phyloP scores from a whole-genome alignment of 2,329 filamentous ascomycete species.

The Fusarium euwallaceae region DNA sequence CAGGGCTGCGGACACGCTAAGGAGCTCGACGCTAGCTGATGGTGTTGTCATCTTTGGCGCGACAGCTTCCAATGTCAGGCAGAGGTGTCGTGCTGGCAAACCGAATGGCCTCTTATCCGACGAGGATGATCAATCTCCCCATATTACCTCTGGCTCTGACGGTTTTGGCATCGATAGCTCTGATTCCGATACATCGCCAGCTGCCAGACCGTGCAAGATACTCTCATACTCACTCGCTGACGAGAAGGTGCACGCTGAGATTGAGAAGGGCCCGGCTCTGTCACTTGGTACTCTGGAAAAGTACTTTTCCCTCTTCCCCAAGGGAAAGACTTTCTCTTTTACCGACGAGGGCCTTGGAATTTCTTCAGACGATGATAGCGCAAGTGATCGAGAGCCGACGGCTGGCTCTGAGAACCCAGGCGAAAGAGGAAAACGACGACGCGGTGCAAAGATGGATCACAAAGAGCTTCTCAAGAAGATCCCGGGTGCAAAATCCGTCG shows the following conservation, averaged over 20 bases:
- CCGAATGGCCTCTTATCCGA: slow-evolving; percentile 15
- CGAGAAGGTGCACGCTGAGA: slow-evolving; percentile 38
- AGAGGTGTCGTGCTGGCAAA: slow-evolving; percentile 12
- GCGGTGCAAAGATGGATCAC: slow-evolving; percentile 45
- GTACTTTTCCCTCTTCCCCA: slow-evolving; percentile 49
- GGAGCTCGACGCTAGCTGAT: slow-evolving; percentile 49
- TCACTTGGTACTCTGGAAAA: slow-evolving; percentile 48
- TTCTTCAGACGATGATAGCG: slow-evolving; percentile 50
- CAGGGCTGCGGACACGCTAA: slow-evolving; percentile 47
- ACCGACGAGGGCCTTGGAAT: slow-evolving; percentile 46
- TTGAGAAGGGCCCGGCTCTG: slow-evolving; percentile 47
- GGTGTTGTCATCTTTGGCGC: slow-evolving; percentile 50
- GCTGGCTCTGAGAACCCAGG: neutral
- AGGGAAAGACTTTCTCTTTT: slow-evolving; percentile 49
- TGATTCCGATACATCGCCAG: slow-evolving; percentile 46
- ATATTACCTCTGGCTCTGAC: slow-evolving; percentile 36
- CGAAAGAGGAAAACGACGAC: slow-evolving; percentile 21
- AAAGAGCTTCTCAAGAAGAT: slow-evolving; percentile 52
- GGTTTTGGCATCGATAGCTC: slow-evolving; percentile 45
- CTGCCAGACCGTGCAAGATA: slow-evolving; percentile 46
- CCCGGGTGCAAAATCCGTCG: slow-evolving; percentile 50
- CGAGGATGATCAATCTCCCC: slow-evolving; percentile 34
- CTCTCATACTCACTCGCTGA: slow-evolving; percentile 48
- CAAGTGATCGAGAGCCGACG: slow-evolving; percentile 43
- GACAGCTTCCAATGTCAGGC: slow-evolving; percentile 38